A percentile compares a stretch with the other conserved stretches of the same genome.
phyloP scores from a whole-genome alignment of 177 flowering plant species.

The Vitis hybrid region DNA sequence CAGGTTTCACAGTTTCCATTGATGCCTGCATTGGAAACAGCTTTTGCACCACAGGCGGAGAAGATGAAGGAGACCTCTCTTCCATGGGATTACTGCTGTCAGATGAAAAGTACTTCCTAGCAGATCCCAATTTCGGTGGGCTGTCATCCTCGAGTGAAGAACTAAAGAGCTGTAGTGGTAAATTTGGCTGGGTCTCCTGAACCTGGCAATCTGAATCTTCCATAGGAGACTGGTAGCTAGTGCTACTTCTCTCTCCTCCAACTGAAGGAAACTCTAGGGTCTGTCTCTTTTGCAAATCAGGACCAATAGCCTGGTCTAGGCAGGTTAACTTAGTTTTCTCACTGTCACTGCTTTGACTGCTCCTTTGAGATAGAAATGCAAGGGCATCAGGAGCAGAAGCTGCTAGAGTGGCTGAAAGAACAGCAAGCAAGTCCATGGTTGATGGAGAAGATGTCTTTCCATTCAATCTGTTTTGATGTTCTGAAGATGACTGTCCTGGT shows the following conservation, averaged over 20 bases:
- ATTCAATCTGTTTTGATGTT: conserved; percentile 31
- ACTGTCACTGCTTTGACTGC: conserved; percentile 37
- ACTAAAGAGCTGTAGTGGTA: conserved; percentile 72
- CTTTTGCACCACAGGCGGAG: conserved; percentile 67
- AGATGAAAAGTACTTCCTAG: conserved; percentile 77
- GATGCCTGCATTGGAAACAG: conserved; percentile 66
- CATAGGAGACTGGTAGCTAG: conserved; percentile 51
- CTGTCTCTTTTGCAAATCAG: conserved; percentile 26
- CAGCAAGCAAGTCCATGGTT: conserved; percentile 72
- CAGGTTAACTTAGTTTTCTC: conserved; percentile 44
- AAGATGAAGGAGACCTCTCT: conserved; percentile 74
- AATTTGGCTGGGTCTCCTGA: conserved; percentile 39
- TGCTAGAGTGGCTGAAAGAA: conserved; percentile 55
- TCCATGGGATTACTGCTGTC: conserved; percentile 82
- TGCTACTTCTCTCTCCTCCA: conserved; percentile 57
- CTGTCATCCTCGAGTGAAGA: conserved; percentile 77
- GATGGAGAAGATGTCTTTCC: conserved; percentile 48
- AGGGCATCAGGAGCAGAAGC: conserved; percentile 49
- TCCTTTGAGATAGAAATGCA: conserved; percentile 49
- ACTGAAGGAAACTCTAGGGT: conserved; percentile 27
- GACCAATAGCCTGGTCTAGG: conserved; percentile 31
- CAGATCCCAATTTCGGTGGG: conserved; percentile 50
- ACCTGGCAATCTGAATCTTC: conserved; percentile 60
- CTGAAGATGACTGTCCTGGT: conserved; percentile 33
- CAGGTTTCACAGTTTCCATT: conserved; percentile 37